Evolutionary conservation across 2,329 filamentous ascomycete species (phyloP).

Genomic region (Microthyrium microscopicum): DNA sequence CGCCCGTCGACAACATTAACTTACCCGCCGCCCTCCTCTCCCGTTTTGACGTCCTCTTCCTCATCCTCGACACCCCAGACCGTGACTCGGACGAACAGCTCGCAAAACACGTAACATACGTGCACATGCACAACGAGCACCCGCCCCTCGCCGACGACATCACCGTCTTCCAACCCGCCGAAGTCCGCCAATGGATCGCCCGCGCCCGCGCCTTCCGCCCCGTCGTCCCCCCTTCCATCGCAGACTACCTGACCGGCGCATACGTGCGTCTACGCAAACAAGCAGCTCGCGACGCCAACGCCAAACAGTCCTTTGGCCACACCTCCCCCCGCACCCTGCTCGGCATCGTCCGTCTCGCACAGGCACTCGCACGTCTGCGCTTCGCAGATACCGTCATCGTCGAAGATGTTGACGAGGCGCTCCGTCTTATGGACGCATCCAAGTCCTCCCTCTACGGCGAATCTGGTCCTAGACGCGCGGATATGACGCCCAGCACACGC

Average conservation of each 20-base stretch:
- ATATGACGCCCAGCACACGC: constrained; percentile 67
- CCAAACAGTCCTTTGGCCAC: constrained; percentile 84
- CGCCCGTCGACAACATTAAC: constrained; percentile 97
- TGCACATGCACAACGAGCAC: constrained; percentile 93
- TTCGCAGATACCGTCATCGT: constrained; percentile 74
- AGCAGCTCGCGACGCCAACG: constrained; percentile 79
- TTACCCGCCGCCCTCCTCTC: constrained; percentile 91
- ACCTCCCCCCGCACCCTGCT: constrained; percentile 87
- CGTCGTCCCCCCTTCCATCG: constrained; percentile 65
- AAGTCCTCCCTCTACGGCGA: constrained; percentile 80
- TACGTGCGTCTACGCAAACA: constrained; percentile 90
- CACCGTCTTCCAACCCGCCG: constrained; percentile 66
- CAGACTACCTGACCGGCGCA: constrained; percentile 92
- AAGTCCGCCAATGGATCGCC: constrained; percentile 91
- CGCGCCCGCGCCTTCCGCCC: constrained; percentile 82
- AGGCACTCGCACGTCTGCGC: constrained; percentile 80
- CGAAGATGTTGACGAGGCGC: constrained; percentile 89
- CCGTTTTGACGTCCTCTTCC: constrained; percentile 91
- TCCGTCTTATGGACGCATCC: constrained; percentile 80
- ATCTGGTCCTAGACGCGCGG: constrained; percentile 36
- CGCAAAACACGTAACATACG: constrained; percentile 85
- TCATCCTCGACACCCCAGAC: constrained; percentile 85
- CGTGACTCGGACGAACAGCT: constrained; percentile 85
- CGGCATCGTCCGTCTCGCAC: constrained; percentile 79
- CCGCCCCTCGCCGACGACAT: constrained; percentile 36